Conservation (phyloP, 495 filamentous ascomycete genomes). For the Hypoxylon subgilvum region DNA sequence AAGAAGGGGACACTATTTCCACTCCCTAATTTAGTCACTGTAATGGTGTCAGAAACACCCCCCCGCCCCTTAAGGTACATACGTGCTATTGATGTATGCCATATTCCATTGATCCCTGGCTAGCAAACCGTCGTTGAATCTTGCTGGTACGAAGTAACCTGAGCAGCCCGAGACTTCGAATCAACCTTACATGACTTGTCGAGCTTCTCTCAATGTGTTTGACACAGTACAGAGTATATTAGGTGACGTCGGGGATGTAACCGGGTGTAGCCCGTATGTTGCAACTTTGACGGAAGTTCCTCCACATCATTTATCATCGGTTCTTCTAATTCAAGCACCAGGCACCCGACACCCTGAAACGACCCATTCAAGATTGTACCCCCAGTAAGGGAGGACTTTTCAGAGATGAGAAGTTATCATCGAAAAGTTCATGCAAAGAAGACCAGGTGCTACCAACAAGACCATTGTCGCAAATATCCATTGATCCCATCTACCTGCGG, state of each 20-base stretch:
- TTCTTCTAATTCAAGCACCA: background rate
- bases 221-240: conserved; percentile 29
- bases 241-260: conserved; percentile 32
- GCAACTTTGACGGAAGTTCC: conserved; percentile 32
- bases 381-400: conserved; percentile 16
- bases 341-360: conserved; percentile 22
- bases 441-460: background rate
- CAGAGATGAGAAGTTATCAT: conserved; percentile 29
- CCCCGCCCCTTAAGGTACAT: too few species aligned
- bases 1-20: too few species aligned
- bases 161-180: too few species aligned
- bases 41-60: too few species aligned
- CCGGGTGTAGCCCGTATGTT: conserved; percentile 10
- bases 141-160: too few species aligned
- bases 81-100: background rate
- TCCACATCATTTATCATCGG: conserved; percentile 29
- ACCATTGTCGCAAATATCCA: background rate
- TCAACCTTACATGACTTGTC: conserved; percentile 1
- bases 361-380: conserved; percentile 13
- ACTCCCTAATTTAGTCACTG: too few species aligned
- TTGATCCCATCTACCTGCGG: too few species aligned
- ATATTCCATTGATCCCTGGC: too few species aligned
- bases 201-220: background rate
- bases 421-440: conserved; percentile 9
- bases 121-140: too few species aligned